A percentile compares a stretch with the other conserved stretches of the same genome.
Conservation (phyloP, 1,139 yeast species). For the Candida pseudoviswanathii region DNA sequence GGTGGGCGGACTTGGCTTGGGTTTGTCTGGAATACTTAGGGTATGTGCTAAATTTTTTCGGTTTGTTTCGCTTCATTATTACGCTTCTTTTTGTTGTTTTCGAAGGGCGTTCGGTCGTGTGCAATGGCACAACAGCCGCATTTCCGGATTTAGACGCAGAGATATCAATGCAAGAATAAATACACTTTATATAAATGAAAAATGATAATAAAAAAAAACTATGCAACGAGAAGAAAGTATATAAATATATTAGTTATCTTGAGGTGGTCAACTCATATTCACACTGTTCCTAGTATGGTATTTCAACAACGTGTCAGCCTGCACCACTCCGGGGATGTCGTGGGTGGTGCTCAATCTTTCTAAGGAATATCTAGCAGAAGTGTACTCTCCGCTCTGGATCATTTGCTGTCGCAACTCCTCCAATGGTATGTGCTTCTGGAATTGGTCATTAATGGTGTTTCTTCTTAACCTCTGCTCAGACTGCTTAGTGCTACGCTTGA, state of each 20-base stretch:
- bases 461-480: slow-evolving; percentile 31
- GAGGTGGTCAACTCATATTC: slow-evolving; percentile 19
- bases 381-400: slow-evolving; percentile 43
- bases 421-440: slow-evolving; percentile 33
- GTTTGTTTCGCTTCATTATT: neutral
- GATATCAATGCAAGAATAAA: neutral
- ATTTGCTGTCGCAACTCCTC: slow-evolving; percentile 44
- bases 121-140: neutral
- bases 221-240: slow-evolving; percentile 6
- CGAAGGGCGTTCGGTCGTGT: neutral
- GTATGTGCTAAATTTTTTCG: neutral
- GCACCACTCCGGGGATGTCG: slow-evolving; percentile 52
- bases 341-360: slow-evolving; percentile 49
- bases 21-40: too few relatives aligned
- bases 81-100: neutral
- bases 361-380: slow-evolving; percentile 34
- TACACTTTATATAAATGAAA: neutral
- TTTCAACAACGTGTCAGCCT: slow-evolving; percentile 50
- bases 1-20: too few relatives aligned
- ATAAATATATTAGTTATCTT: neutral
- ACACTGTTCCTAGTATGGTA: slow-evolving; percentile 48
- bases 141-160: neutral
- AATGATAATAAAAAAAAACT: neutral
- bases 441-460: slow-evolving; percentile 34
- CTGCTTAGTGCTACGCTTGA: slow-evolving; percentile 22